Evolutionary conservation across 805 yeast species (phyloP).

Genomic region (Metschnikowia baotianmanensis): DNA sequence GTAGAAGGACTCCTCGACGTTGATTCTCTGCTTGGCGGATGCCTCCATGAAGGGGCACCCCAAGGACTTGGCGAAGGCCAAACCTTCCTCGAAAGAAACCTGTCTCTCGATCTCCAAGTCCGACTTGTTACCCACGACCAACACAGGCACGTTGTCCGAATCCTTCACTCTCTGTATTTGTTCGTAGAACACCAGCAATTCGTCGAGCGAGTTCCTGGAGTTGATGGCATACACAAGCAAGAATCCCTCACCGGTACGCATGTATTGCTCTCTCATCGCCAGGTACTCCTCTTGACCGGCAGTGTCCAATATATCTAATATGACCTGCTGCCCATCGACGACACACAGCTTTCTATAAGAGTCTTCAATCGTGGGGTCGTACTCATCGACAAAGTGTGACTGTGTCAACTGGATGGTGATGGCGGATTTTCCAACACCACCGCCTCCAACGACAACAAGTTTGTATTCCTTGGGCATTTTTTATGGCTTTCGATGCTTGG

Average conservation of each 20-base stretch:
- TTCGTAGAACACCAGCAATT: conserved; percentile 72
- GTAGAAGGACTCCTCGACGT: conserved; percentile 83
- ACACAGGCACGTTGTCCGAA: conserved; percentile 67
- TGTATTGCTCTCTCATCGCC: conserved; percentile 83
- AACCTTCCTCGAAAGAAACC: conserved; percentile 66
- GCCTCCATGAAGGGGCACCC: conserved; percentile 83
- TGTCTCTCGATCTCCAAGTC: conserved; percentile 77
- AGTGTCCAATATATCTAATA: conserved; percentile 84
- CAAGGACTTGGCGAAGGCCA: conserved; percentile 59
- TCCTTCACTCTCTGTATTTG: conserved; percentile 80
- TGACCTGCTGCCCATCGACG: conserved; percentile 66
- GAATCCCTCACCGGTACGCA: conserved; percentile 96
- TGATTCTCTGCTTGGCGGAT: conserved; percentile 85
- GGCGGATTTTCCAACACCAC: conserved; percentile 98
- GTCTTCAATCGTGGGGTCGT: conserved; percentile 97
- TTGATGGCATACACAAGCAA: conserved; percentile 85
- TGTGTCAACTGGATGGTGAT: conserved; percentile 93
- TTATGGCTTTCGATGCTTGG: not conserved
- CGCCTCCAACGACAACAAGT: conserved; percentile 96
- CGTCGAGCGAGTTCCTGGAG: conserved; percentile 80
- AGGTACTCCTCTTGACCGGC: conserved; percentile 98
- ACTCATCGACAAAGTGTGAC: conserved; percentile 93
- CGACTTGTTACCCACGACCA: conserved; percentile 76
- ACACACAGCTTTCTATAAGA: conserved; percentile 85
- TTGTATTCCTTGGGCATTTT: conserved; percentile 70